phyloP scores from a whole-genome alignment of 2,329 filamentous ascomycete species.

The Lachnellula cervina region DNA sequence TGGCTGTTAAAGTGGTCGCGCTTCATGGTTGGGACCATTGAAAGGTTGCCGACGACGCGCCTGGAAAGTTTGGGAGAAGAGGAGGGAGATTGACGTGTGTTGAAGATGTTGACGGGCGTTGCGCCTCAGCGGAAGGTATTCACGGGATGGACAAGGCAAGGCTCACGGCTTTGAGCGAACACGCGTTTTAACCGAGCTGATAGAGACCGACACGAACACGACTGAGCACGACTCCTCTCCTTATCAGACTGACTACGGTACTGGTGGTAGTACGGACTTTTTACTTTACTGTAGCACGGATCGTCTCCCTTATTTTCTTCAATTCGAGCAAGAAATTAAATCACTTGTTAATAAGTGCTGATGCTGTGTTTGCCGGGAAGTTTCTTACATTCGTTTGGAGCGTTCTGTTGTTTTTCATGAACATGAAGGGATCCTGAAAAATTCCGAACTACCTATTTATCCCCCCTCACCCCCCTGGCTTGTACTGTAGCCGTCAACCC shows the following conservation, averaged over 20 bases:
- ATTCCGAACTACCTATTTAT: neutral
- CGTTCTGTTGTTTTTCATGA: neutral
- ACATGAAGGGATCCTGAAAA: neutral
- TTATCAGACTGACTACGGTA: neutral
- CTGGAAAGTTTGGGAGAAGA: neutral
- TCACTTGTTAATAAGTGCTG: no score
- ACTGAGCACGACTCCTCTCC: neutral
- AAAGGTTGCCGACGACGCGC: conserved; percentile 3
- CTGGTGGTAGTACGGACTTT: neutral
- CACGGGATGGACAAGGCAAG: neutral
- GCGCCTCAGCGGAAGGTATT: conserved; percentile 1
- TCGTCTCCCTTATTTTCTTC: neutral
- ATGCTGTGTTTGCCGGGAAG: no score
- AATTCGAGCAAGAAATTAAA: neutral
- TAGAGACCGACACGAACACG: neutral
- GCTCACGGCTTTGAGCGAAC: conserved; percentile 2
- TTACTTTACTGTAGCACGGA: neutral
- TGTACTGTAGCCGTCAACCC: neutral
- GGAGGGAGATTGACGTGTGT: neutral
- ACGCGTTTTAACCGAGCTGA: neutral
- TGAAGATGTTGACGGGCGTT: neutral
- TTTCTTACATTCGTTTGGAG: no score
- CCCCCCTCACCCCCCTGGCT: neutral
- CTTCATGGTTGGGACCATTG: conserved; percentile 21
- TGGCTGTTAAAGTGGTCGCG: conserved; percentile 57